phyloP scores from a whole-genome alignment of 2,329 filamentous ascomycete species.

The Pseudogymnoascus sp. region DNA sequence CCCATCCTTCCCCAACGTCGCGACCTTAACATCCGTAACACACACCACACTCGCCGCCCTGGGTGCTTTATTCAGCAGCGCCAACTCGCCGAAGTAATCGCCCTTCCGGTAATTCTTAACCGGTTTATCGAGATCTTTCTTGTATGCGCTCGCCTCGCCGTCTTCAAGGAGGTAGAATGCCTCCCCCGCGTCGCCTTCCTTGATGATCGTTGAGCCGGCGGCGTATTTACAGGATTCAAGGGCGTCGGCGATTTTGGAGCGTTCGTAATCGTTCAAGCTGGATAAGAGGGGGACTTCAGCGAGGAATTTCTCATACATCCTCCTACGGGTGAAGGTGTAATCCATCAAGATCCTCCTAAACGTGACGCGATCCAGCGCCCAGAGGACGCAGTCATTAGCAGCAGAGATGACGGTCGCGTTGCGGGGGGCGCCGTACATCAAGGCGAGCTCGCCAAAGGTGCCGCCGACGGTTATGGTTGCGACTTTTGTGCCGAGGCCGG shows the following conservation, averaged over 20 bases:
- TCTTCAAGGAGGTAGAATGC: constrained; percentile 86
- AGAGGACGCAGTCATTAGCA: constrained; percentile 70
- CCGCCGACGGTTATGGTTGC: constrained; percentile 76
- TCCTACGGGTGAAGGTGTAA: constrained; percentile 87
- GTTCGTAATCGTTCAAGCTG: constrained; percentile 80
- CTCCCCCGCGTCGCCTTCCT: constrained; percentile 82
- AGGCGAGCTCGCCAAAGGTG: constrained; percentile 89
- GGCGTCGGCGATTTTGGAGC: constrained; percentile 94
- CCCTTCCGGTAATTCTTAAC: constrained; percentile 82
- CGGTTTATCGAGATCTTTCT: constrained; percentile 57
- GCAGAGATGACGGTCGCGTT: constrained; percentile 87
- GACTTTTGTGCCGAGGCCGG: constrained; percentile 78
- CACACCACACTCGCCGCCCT: constrained; percentile 83
- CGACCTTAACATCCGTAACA: constrained; percentile 83
- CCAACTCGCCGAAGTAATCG: constrained; percentile 95
- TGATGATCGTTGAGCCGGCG: constrained; percentile 73
- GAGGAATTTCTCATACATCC: constrained; percentile 95
- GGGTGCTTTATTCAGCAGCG: constrained; percentile 85
- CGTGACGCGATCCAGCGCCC: constrained; percentile 90
- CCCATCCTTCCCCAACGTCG: constrained; percentile 82
- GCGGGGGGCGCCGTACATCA: constrained; percentile 98
- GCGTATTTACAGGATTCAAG: constrained; percentile 84
- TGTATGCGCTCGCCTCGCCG: constrained; percentile 81
- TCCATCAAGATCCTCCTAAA: constrained; percentile 99
- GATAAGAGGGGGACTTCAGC: constrained; percentile 84